These are phyloP conservation scores for Berkeleyomyces rouxiae DNA, from an alignment of 2,329 filamentous ascomycete genomes.

Conservation along the genomic window DNA sequence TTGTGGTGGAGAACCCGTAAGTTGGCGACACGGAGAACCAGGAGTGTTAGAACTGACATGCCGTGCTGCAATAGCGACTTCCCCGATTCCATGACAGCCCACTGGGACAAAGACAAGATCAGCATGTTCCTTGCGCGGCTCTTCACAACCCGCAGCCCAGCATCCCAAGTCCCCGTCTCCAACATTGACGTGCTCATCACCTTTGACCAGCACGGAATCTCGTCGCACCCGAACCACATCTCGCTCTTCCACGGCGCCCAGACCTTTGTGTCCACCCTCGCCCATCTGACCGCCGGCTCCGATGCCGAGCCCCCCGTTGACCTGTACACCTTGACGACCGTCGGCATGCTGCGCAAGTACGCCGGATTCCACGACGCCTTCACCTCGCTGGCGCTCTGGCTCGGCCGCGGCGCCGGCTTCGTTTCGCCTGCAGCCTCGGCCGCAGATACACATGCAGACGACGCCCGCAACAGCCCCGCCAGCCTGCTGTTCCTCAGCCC, in stretches of 20 bases:
- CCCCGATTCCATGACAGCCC: conserved; percentile 71
- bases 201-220: conserved; percentile 72
- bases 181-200: conserved; percentile 73
- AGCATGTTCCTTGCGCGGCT: conserved; percentile 51
- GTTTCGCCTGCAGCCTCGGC: not conserved
- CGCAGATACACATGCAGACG: conserved; percentile 9
- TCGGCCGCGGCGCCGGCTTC: conserved; percentile 23
- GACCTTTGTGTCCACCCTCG: conserved; percentile 51
- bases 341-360: conserved; percentile 67
- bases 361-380: conserved; percentile 56
- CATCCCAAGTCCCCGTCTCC: conserved; percentile 25
- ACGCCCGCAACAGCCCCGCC: conserved; percentile 27
- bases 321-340: conserved; percentile 68
- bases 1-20: conserved; percentile 65
- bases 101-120: conserved; percentile 59
- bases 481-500: conserved; percentile 57
- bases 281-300: conserved; percentile 23
- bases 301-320: conserved; percentile 32
- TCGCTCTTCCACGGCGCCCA: conserved; percentile 71
- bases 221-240: conserved; percentile 82
- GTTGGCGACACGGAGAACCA: conserved; percentile 17
- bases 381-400: conserved; percentile 46
- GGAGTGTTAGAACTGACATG: not conserved
- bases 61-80: conserved; percentile 40
- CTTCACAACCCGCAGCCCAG: conserved; percentile 47